Evolutionary conservation across 805 yeast species (phyloP), one percentile per base, ranked within the genome.

Genomic region (Zygotorulaspora chibaensis): DNA sequence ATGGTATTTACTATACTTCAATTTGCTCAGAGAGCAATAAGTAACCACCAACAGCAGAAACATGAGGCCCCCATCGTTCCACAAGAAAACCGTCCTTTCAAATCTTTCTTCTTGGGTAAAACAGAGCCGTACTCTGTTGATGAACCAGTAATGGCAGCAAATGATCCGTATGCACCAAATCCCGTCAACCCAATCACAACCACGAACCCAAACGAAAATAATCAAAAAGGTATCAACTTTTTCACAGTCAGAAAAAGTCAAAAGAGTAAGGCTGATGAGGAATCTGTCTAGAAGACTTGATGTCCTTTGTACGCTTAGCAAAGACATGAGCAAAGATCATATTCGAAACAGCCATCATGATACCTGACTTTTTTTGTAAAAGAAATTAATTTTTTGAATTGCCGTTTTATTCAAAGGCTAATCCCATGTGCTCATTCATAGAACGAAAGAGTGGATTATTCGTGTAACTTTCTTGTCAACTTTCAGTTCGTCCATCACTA

Each of bases 221-320:
- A 53, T 46, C 68, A 53, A 52, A 63, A 55, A 51, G 90, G 90
- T 38, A 83, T 84, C 58, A 81, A 86, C 67, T 84, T 84, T 67
- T 84, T 84, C 74, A 83, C 81, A 58, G 81, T 84, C 51, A 81
- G 83, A 69, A 81, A 78, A 61, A 48, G 55, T 6, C 73, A 72
- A 38, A 47, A 51, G 31, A 52, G 38, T n/a, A 26, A 36, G 17
- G 67, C 61, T 27, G 70, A 62, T 41, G 71, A 70, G 50, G 77
- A 73, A 54, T 65, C 69, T 15, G 67, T 65, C 25, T 66, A 47
- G 38, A 16, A 26, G 15, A 4, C 26, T 15, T n/a, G 26, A n/a
- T 13, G 10, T 10, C 33, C 15, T 15, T 18, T 37, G 23, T 33
- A 30, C n/a, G 2, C 27, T 28, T 15, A 27, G n/a, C 17, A 42